Evolutionary conservation across 768 basidiomycete genomes (phyloP).

Genomic region (Pilatotrama ljubarskyi): DNA sequence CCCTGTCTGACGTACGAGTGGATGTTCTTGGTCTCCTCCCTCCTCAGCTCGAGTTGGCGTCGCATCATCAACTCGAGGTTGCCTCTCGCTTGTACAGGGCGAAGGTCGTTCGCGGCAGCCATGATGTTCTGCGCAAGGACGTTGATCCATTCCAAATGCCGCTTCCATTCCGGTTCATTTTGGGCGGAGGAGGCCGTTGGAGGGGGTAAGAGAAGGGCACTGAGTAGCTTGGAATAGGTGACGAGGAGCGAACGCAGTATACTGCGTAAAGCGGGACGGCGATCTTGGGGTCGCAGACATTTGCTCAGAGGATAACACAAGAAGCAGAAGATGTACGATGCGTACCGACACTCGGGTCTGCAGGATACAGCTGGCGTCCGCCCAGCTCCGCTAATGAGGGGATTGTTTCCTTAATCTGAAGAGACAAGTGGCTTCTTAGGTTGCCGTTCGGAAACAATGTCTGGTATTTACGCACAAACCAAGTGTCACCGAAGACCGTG

Average conservation of each 20-base stretch:
- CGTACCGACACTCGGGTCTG: slow-evolving; percentile 68
- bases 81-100: slow-evolving; percentile 82
- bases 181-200: slow-evolving; percentile 49
- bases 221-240: slow-evolving; percentile 74
- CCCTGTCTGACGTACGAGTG: slow-evolving; percentile 54
- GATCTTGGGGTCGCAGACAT: slow-evolving; percentile 48
- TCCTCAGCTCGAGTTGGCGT: slow-evolving; percentile 70
- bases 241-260: slow-evolving; percentile 77
- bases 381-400: slow-evolving; percentile 82
- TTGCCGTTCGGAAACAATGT: not conserved
- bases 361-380: slow-evolving; percentile 77
- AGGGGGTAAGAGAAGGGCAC: slow-evolving; percentile 64
- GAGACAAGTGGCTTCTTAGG: not conserved
- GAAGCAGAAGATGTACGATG: not conserved
- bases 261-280: slow-evolving; percentile 70
- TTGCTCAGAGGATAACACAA: not conserved
- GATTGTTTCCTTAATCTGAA: slow-evolving; percentile 78
- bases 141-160: slow-evolving; percentile 78
- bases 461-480: slow-evolving; percentile 64
- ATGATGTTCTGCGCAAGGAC: slow-evolving; percentile 84
- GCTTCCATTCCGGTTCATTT: slow-evolving; percentile 65
- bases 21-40: slow-evolving; percentile 67
- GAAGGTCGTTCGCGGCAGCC: slow-evolving; percentile 85
- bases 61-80: slow-evolving; percentile 84
- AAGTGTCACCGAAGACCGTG: slow-evolving; percentile 83